These are phyloP conservation scores for Elongisporangium undulatum DNA, from an alignment of 352 stramenopile species.

Conservation along the genomic window DNA sequence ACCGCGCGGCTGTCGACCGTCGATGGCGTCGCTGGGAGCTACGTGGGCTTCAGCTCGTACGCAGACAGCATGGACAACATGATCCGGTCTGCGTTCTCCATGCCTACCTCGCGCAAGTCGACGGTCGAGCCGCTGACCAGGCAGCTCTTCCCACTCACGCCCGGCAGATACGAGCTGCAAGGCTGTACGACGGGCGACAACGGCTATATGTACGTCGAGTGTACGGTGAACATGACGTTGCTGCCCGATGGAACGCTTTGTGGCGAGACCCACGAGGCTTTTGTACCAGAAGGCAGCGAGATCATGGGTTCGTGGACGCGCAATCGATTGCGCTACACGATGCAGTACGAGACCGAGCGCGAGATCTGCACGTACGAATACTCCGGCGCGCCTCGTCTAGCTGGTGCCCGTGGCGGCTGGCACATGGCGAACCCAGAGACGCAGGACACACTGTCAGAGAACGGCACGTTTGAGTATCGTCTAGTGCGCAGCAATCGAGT, in stretches of 20 bases:
- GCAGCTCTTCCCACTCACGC: constrained; percentile 38
- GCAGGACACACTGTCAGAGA: constrained; percentile 12
- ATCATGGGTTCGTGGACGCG: constrained; percentile 44
- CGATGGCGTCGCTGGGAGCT: constrained; percentile 14
- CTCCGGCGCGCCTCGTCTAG: constrained; percentile 26
- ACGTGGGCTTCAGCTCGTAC: constrained; percentile 20
- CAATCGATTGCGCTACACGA: constrained; percentile 32
- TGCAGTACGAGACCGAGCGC: constrained; percentile 46
- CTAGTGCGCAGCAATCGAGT: constrained; percentile 20
- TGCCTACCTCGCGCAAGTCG: constrained; percentile 7
- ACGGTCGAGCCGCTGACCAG: constrained; percentile 16
- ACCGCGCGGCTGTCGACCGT: constrained; percentile 9
- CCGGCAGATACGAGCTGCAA: constrained; percentile 40
- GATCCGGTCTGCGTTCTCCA: constrained; percentile 6
- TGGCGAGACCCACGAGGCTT: constrained; percentile 42
- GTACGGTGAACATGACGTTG: constrained; percentile 58
- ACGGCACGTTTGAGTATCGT: constrained; percentile 32
- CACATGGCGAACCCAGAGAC: constrained; percentile 17
- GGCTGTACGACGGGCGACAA: constrained; percentile 58
- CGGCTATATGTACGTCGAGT: constrained; percentile 17
- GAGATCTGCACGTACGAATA: constrained; percentile 55
- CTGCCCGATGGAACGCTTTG: constrained; percentile 41
- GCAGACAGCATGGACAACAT: constrained; percentile 21
- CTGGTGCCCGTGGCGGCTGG: constrained; percentile 41
- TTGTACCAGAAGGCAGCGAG: neutral